A percentile compares a stretch with the other conserved stretches of the same genome.
Evolutionary conservation across 345 rosid species (phyloP).

Genomic region (Citrus unshiu): DNA sequence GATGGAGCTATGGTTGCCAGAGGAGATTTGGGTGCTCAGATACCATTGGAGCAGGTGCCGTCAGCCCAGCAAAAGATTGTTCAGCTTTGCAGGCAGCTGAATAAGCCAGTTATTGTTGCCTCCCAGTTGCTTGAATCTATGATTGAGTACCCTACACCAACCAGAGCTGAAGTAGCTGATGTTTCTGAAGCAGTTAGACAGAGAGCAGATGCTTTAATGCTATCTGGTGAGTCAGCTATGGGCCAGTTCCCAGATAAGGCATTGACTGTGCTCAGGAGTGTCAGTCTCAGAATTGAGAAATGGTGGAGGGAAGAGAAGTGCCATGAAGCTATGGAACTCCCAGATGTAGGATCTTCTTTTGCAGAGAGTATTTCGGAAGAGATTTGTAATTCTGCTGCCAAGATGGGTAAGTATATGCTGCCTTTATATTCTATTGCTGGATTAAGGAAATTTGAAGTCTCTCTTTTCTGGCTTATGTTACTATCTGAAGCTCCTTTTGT

Average conservation of each 20-base stretch:
- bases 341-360: constrained; percentile 63
- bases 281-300: constrained; percentile 88
- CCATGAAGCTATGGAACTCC: constrained; percentile 72
- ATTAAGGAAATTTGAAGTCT: neutral
- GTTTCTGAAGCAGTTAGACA: constrained; percentile 99
- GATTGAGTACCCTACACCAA: constrained; percentile 99
- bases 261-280: constrained; percentile 82
- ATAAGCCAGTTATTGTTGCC: constrained; percentile 95
- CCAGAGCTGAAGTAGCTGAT: constrained; percentile 99
- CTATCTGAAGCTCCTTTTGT: neutral
- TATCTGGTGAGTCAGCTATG: constrained; percentile 99
- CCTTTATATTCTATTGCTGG: neutral
- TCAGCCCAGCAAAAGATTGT: constrained; percentile 88
- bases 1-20: constrained; percentile 99
- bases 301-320: constrained; percentile 99
- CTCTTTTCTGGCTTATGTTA: neutral
- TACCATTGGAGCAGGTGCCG: constrained; percentile 98
- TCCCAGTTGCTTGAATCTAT: constrained; percentile 96
- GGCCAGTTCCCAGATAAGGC: constrained; percentile 99
- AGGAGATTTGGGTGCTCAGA: constrained; percentile 98
- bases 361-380: constrained; percentile 88
- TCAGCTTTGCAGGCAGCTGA: constrained; percentile 80
- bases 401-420: constrained; percentile 70
- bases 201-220: constrained; percentile 95
- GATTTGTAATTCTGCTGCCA: constrained; percentile 95